Conservation (phyloP, 176 grass and related monocot species). For the Bolboschoenus planiculmis region DNA sequence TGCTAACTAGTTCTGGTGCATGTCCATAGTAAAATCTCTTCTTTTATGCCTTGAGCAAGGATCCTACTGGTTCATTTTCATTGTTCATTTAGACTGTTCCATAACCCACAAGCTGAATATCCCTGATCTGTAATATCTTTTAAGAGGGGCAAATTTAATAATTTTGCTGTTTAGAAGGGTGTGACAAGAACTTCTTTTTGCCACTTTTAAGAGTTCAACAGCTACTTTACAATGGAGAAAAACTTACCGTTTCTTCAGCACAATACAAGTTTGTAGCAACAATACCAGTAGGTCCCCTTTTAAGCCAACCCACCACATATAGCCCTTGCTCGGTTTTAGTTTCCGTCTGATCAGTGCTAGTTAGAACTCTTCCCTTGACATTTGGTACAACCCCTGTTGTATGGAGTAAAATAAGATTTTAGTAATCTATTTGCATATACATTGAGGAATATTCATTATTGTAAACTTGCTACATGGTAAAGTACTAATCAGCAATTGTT, state of each 20-base stretch:
- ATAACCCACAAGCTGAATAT: neutral
- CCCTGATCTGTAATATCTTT: neutral
- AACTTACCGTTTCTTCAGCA: conserved; percentile 88
- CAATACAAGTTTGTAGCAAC: conserved; percentile 80
- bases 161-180: neutral
- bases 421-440: neutral
- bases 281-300: conserved; percentile 90
- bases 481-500: neutral
- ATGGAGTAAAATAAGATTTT: neutral
- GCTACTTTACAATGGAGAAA: neutral
- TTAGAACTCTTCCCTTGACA: conserved; percentile 58
- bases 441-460: neutral
- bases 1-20: neutral
- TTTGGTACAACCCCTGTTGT: conserved; percentile 64
- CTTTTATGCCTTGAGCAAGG: neutral
- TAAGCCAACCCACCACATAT: conserved; percentile 92
- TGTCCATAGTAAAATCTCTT: neutral
- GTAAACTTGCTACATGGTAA: neutral
- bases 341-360: conserved; percentile 21
- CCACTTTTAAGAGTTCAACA: neutral
- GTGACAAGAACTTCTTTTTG: neutral
- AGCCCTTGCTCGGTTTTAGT: conserved; percentile 48
- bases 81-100: neutral
- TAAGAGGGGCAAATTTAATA: neutral
- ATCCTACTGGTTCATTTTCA: neutral